Base-by-base conservation (phyloP, 2,329 filamentous ascomycete species). In the Nemania sp. region DNA sequence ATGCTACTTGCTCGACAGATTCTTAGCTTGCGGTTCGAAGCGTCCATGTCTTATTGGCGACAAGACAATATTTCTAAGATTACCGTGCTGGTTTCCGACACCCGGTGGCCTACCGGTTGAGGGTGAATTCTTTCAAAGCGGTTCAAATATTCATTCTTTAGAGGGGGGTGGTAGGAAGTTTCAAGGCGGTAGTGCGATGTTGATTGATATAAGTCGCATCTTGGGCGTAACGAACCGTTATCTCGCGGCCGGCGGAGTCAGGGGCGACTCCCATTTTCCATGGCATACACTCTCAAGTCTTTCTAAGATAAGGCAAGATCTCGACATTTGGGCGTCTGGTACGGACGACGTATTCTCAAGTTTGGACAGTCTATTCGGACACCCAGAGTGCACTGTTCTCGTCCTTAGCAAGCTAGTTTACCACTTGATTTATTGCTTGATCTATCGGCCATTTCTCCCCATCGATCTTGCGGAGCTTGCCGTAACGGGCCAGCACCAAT, bases 281-380 rank as follows among this genome's bases (percentile, higher is more conserved):
- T 97, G 93, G 93, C 93, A 97, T 77, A 90, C 92, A 1, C 85
- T 94, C 22, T 97, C 93, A 5, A 94, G 92, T 68, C 84, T 97
- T 1, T 96, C 93, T 60, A 94, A 93, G 76, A 96, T 97, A 71
- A 88, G 93, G 32, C 92, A 94, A 71, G 92, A 96, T 74, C 84
- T 97, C 26, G 93, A 97, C 76, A 87, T 92, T 35, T 97, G 93
- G 93, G 92, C 92, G 1, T 90, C 92, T 0, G 92, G 92, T 11
- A 94, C 92, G 0, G 90, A 93, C 70, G 91, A 93, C 68, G 87
- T 92, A 8, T 96, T 96, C 74, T 89, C 90, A 0, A 93, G 90
- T 18, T 86, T 94, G 10, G 90, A 93, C 49, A 85, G 88, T 0
- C 84, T 96, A 0, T 94, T 97, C 72, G 90, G 90, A 2, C 92